Base-by-base conservation (phyloP, 306 rosid species). In the Cucurbita maxima region DNA sequence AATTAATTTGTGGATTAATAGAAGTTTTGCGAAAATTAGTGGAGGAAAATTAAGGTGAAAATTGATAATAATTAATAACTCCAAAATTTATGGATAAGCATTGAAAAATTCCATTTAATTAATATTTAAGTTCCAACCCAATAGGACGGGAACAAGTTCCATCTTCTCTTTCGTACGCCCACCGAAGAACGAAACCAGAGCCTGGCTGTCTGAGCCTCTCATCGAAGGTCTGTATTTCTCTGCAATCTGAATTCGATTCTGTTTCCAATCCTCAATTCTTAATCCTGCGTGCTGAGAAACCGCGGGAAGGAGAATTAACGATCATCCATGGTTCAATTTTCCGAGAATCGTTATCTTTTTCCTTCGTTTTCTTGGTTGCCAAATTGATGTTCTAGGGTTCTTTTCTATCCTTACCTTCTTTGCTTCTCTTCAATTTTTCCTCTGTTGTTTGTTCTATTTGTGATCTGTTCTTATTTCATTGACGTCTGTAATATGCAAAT, bases 161-260 rank as follows among this genome's bases (percentile, higher is more conserved):
- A 14, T 6, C 10, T 3, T 14, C 43, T 19, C 36, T 20, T 44
- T 19, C 54, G 36, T 56, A 20, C 40, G 51, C 37, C 9, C 9
- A 43, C 38, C 20, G 75, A 54, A 51, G 51, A 54, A 36, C 7
- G 41, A 7, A 71, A 52, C 5, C 62, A 20, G 10, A 71, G 50
- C 34, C 75, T 18, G 75, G 75, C n/a, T 37, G 30, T 71, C 75
- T 37, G 37, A 53, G 51, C n/a, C 57, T 15, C 57, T n/a, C 22
- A 53, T 7, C 75, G 5, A 71, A 71, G 75, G 61, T 36, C 53
- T 36, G 51, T 5, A 71, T 71, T 34, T 71, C 47, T 71, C 75
- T 52, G 11, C 59, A 71, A 36, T 48, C n/a, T 71, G 34, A 71
- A 37, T 16, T 6, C 1, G n/a, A 6, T 25, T 71, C n/a, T 37